A percentile compares a stretch with the other conserved stretches of the same genome.
phyloP scores from a whole-genome alignment of 352 stramenopile species.

The Globisporangium ultimum region DNA sequence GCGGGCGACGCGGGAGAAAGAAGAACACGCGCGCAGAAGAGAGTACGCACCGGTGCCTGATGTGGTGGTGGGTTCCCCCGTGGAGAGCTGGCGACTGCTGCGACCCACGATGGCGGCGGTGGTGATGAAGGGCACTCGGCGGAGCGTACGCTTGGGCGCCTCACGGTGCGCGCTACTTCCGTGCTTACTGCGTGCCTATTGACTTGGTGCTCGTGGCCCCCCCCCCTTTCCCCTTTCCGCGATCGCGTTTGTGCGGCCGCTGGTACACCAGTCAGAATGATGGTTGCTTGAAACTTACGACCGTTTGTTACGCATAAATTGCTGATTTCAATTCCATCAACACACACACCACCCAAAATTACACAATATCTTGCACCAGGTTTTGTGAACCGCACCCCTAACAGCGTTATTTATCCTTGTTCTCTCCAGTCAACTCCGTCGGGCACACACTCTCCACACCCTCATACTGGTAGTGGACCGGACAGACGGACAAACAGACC shows the following conservation, averaged over 20 bases:
- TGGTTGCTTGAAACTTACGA: not conserved
- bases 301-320: not conserved
- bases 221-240: not conserved
- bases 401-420: not conserved
- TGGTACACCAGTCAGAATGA: not conserved
- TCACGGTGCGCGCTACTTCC: not conserved
- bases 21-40: not conserved
- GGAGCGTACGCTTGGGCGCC: not conserved
- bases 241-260: not conserved
- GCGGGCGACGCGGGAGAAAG: not conserved
- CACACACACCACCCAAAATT: not conserved
- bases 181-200: not conserved
- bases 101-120: conserved; percentile 15
- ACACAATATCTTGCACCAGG: conserved; percentile 3
- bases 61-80: conserved; percentile 10
- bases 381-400: conserved; percentile 4
- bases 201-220: not conserved
- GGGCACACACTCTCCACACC: no score
- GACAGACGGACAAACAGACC: conserved; percentile 4
- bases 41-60: conserved; percentile 14
- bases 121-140: not conserved
- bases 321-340: not conserved
- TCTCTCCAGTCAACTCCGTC: no score
- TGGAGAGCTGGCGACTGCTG: conserved; percentile 14
- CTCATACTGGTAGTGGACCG: no score